phyloP scores from a whole-genome alignment of 305 asterid genomes.

The Fraxinus latifolia region DNA sequence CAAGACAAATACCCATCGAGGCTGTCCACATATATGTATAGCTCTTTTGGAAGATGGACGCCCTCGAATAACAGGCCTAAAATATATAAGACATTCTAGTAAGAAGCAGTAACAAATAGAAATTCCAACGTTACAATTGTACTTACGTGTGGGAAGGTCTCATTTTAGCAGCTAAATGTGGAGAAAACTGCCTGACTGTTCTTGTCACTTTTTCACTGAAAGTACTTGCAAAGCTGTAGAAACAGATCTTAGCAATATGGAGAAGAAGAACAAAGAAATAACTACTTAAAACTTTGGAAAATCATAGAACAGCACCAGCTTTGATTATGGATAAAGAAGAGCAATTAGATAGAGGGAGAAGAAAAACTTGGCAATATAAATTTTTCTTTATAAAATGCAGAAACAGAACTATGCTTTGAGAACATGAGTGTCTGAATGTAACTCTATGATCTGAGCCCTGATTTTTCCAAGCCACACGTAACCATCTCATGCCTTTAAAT shows the following conservation, averaged over 20 bases:
- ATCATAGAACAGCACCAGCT: neutral
- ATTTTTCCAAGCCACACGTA: neutral
- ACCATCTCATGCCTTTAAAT: neutral
- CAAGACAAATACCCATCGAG: conserved; percentile 85
- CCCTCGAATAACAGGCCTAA: conserved; percentile 95
- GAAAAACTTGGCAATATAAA: neutral
- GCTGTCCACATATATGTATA: conserved; percentile 81
- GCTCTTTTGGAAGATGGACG: conserved; percentile 87
- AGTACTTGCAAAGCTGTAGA: conserved; percentile 85
- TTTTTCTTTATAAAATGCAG: neutral
- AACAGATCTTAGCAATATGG: conserved; percentile 27
- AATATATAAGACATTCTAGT: conserved; percentile 24
- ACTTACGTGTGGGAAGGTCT: conserved; percentile 89
- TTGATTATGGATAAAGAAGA: neutral
- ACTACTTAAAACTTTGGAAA: neutral
- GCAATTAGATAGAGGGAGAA: neutral
- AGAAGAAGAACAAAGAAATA: neutral
- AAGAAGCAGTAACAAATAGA: conserved; percentile 16
- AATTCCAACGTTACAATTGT: conserved; percentile 8
- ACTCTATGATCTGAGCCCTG: neutral
- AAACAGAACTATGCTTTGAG: neutral
- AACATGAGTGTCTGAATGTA: neutral
- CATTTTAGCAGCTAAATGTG: conserved; percentile 97
- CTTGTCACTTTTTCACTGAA: conserved; percentile 90
- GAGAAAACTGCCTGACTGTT: conserved; percentile 86